phyloP scores from a whole-genome alignment of 768 basidiomycete species.

The Amanita jacksonii region DNA sequence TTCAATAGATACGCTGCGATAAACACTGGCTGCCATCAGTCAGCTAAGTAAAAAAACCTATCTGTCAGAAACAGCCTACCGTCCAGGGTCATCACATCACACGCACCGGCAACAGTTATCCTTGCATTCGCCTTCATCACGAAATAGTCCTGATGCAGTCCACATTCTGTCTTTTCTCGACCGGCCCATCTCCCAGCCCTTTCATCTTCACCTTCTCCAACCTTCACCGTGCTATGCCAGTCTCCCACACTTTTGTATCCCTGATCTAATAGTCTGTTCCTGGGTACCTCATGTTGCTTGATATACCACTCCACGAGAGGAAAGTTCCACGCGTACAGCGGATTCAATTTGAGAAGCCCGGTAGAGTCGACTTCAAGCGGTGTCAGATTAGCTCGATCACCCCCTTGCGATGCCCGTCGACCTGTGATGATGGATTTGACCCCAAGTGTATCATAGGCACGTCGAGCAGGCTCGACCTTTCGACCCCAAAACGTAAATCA shows the following conservation, averaged over 20 bases:
- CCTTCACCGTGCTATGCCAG: constrained; percentile 88
- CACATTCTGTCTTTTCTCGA: constrained; percentile 89
- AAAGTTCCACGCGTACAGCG: constrained; percentile 85
- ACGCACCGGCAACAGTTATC: constrained; percentile 2
- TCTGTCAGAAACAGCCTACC: neutral
- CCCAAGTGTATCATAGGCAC: constrained; percentile 72
- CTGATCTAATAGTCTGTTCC: constrained; percentile 78
- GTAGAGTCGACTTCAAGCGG: constrained; percentile 88
- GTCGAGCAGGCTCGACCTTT: constrained; percentile 86
- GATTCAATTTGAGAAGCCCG: constrained; percentile 90
- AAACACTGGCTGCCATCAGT: neutral
- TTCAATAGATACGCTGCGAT: too few species aligned
- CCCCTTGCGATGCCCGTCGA: constrained; percentile 87
- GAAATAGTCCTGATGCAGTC: constrained; percentile 88
- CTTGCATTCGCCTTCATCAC: constrained; percentile 54
- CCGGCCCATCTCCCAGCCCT: constrained; percentile 90
- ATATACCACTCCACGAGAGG: constrained; percentile 78
- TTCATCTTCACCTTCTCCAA: constrained; percentile 68
- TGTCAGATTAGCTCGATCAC: constrained; percentile 69
- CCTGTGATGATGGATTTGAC: constrained; percentile 93
- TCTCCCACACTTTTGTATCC: constrained; percentile 96
- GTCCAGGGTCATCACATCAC: neutral
- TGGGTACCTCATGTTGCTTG: constrained; percentile 71
- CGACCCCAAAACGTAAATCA: neutral
- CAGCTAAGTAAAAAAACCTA: neutral